Evolutionary conservation across 2,329 filamentous ascomycete genomes (phyloP).

Genomic region (Penicillium sp.): DNA sequence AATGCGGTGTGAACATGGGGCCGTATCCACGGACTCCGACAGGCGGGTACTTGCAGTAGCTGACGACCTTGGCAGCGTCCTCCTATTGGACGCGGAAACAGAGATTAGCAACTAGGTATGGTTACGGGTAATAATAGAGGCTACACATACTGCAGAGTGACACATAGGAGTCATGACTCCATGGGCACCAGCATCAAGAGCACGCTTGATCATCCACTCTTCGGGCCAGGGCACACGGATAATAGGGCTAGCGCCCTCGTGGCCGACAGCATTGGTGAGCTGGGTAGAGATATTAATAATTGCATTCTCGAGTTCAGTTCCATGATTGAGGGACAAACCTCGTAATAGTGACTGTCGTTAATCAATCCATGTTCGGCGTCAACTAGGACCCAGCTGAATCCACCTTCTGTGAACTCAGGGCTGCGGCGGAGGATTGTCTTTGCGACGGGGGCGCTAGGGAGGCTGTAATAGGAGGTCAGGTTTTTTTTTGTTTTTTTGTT

Average conservation of each 20-base stretch:
- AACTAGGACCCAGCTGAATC: slow-evolving; percentile 41
- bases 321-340: slow-evolving; percentile 20
- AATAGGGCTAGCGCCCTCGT: slow-evolving; percentile 36
- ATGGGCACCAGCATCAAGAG: slow-evolving; percentile 40
- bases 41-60: slow-evolving; percentile 35
- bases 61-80: slow-evolving; percentile 33
- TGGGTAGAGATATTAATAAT: slow-evolving; percentile 8
- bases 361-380: slow-evolving; percentile 45
- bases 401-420: slow-evolving; percentile 19
- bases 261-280: slow-evolving; percentile 39
- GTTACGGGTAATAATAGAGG: accelerated
- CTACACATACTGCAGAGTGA: slow-evolving; percentile 27
- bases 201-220: slow-evolving; percentile 45
- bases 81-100: slow-evolving; percentile 14
- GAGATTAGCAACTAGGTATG: neutral
- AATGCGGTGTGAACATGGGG: slow-evolving; percentile 37
- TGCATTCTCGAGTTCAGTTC: neutral
- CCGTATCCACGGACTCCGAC: slow-evolving; percentile 36
- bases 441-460: slow-evolving; percentile 33
- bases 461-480: slow-evolving; percentile 13
- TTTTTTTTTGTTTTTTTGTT: neutral
- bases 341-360: slow-evolving; percentile 40
- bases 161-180: slow-evolving; percentile 41
- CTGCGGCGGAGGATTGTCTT: slow-evolving; percentile 36
- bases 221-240: slow-evolving; percentile 37